These are phyloP conservation scores for Ascomycota sp. DNA, from an alignment of 2,329 filamentous ascomycete genomes.

Conservation along the genomic window DNA sequence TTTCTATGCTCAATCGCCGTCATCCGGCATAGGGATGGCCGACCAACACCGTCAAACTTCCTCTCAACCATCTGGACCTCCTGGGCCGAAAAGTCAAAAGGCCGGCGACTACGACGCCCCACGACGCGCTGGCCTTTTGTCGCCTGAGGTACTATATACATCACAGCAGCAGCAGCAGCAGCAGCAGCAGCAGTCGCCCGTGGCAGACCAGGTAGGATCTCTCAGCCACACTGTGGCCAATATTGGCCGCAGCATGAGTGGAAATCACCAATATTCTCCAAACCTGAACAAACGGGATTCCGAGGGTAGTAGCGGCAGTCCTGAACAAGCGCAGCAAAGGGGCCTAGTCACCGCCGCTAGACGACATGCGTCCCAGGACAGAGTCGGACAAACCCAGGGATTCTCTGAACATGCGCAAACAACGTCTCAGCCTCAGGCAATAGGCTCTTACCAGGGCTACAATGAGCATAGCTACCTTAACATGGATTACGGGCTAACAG, in stretches of 20 bases:
- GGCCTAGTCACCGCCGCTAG: constrained; percentile 1
- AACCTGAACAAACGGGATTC: constrained; percentile 4
- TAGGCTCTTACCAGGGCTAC: constrained; percentile 5
- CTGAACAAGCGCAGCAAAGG: constrained; percentile 2
- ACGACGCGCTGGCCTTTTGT: constrained; percentile 1
- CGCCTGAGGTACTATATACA: constrained; percentile 2
- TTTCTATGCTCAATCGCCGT: constrained; percentile 1
- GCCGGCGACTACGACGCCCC: constrained; percentile 1
- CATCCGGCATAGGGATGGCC: constrained; percentile 1
- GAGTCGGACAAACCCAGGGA: constrained; percentile 2
- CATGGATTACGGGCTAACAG: constrained; percentile 7
- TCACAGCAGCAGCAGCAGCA: constrained; percentile 1
- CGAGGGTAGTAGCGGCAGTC: constrained; percentile 1
- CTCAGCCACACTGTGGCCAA: constrained; percentile 1
- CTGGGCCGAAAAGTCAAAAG: constrained; percentile 1
- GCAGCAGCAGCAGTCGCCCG: constrained; percentile 2
- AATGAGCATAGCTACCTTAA: constrained; percentile 6
- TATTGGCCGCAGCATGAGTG: constrained; percentile 3
- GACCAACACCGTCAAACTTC: constrained; percentile 1
- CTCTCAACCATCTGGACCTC: background rate
- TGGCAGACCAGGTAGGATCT: constrained; percentile 4
- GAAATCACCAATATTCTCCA: constrained; percentile 3
- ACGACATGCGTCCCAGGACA: constrained; percentile 3
- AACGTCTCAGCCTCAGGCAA: constrained; percentile 2
- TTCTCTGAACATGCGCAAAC: constrained; percentile 3